Percentiles rank a stretch among this genome's conserved stretches.
Evolutionary conservation across 805 yeast genomes (phyloP).

Genomic region (Candida pini): DNA sequence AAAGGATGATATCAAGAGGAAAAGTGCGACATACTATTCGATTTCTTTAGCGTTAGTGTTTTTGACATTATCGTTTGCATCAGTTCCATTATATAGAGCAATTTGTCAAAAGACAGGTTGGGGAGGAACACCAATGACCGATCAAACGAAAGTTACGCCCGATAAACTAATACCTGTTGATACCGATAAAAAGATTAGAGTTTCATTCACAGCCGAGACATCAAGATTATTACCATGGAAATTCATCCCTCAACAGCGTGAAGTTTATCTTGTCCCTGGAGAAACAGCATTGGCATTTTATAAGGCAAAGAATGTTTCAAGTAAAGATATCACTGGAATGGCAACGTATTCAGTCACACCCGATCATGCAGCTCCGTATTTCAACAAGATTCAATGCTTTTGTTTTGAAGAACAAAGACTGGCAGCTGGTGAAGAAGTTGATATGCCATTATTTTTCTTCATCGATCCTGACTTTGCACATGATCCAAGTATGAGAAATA

Average conservation of each 20-base stretch:
- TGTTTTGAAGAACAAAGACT: constrained; percentile 96
- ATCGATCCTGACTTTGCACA: constrained; percentile 93
- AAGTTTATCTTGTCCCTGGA: constrained; percentile 90
- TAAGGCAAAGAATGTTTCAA: constrained; percentile 80
- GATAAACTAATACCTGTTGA: constrained; percentile 88
- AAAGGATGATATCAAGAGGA: constrained; percentile 32
- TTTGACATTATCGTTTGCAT: constrained; percentile 75
- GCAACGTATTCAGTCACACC: constrained; percentile 97
- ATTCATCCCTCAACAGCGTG: constrained; percentile 89
- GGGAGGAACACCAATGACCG: constrained; percentile 94
- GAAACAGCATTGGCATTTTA: constrained; percentile 97
- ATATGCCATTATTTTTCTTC: constrained; percentile 97
- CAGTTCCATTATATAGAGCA: constrained; percentile 89
- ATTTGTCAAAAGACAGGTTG: constrained; percentile 93
- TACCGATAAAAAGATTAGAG: constrained; percentile 69
- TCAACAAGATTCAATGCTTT: constrained; percentile 95
- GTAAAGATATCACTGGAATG: constrained; percentile 94
- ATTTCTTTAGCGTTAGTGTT: constrained; percentile 65
- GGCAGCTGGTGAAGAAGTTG: constrained; percentile 94
- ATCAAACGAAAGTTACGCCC: constrained; percentile 68
- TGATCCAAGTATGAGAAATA: constrained; percentile 88
- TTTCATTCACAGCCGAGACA: constrained; percentile 89
- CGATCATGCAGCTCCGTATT: constrained; percentile 93
- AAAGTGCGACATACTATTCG: constrained; percentile 60
- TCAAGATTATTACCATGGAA: constrained; percentile 91